Base-by-base conservation (phyloP, 1,284 basidiomycete genomes). In the Trametes polyzona region DNA sequence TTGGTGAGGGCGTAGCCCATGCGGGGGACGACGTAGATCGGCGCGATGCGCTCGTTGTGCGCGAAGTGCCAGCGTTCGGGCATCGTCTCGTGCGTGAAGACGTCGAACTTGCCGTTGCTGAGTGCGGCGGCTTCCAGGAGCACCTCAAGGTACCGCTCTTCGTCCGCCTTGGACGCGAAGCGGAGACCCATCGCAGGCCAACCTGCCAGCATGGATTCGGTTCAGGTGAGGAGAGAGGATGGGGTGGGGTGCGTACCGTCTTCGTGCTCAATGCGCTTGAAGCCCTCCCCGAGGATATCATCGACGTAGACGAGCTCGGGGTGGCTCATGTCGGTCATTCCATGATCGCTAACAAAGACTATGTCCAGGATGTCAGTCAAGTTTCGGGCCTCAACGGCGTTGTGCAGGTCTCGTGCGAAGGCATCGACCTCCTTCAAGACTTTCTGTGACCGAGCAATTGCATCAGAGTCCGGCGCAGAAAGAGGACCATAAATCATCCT, bases 291-390 rank as follows among this genome's bases (percentile, higher is more conserved):
- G n/a, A 96, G 76, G 55, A 95, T 83, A 57, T 92, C 87, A 69
- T 97, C 94, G 48, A 97, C 78, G 71, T 88, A 94, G 33, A 96
- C 76, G 50, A 87, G 78, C 46, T 88, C 82, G 0, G 87, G 84
- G 62, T 91, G 82, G 59, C 85, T 87, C 8, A 93, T 96, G 64
- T 89, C 87, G 0, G 87, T 89, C 95, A 97, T 96, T 3, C 95
- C 95, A 69, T 97, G 95, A 72, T 97, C 95, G 57, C 88, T 92
- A 48, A 97, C 92, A 65, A 96, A 93, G 24, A 96, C 81, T 26
- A 97, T 78, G 70, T 97, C 92, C 27, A 96, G 88, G 26, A 96
- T 89, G 33, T 90, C 82, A 1, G 83, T 85, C 29, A 96, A 77
- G 67, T 95, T 92, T 2, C 95, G 83, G n/a, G 76, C 73, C 27